phyloP scores from a whole-genome alignment of 306 rosid genomes.

The Prunus fruticosa region DNA sequence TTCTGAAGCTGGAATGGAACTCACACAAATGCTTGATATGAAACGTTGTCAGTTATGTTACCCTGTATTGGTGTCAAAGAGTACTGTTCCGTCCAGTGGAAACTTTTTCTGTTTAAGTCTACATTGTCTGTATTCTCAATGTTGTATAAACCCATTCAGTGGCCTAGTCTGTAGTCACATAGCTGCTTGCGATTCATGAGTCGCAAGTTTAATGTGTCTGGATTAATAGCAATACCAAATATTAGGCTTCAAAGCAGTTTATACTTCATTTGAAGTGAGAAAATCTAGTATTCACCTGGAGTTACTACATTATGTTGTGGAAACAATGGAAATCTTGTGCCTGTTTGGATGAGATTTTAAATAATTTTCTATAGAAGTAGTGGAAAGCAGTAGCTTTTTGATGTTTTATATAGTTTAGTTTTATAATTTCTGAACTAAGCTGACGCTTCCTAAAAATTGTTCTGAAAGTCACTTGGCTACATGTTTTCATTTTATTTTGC shows the following conservation, averaged over 20 bases:
- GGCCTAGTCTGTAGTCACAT: not conserved
- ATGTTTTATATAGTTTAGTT: not conserved
- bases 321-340: constrained; percentile 16
- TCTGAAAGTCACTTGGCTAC: not conserved
- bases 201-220: not conserved
- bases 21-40: not conserved
- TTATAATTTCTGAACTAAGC: not conserved
- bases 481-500: not conserved
- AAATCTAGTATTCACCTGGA: not conserved
- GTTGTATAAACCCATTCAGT: not conserved
- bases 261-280: not conserved
- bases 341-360: not conserved
- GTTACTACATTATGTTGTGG: constrained; percentile 28
- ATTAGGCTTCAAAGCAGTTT: not conserved
- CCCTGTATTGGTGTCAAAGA: not conserved
- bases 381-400: not conserved
- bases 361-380: not conserved
- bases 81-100: not conserved
- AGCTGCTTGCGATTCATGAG: not conserved
- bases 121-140: not conserved
- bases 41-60: not conserved
- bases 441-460: not conserved
- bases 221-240: not conserved
- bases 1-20: not conserved
- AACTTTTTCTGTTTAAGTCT: not conserved